Percentiles rank a stretch among this genome's conserved stretches.
These are phyloP conservation scores for Arachnomyces sp. DNA, from an alignment of 2,329 filamentous ascomycete species.

Conservation along the genomic window DNA sequence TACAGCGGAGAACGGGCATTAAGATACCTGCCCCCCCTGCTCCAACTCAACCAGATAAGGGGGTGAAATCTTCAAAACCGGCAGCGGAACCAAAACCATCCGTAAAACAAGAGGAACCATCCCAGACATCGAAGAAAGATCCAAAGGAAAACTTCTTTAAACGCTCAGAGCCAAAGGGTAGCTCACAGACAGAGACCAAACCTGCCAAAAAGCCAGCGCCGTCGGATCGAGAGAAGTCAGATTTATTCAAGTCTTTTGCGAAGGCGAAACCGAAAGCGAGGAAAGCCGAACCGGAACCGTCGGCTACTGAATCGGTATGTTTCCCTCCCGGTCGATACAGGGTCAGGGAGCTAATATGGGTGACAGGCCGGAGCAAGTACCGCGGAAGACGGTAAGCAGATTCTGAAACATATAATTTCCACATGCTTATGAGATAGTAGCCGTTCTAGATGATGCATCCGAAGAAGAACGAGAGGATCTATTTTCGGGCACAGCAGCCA, in stretches of 20 bases:
- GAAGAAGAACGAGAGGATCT: slow-evolving; percentile 50
- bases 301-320: slow-evolving; percentile 32
- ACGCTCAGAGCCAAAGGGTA: slow-evolving; percentile 15
- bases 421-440: slow-evolving; percentile 29
- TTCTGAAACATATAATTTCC: neutral
- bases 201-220: slow-evolving; percentile 31
- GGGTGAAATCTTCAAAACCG: slow-evolving; percentile 24
- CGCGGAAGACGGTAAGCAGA: slow-evolving; percentile 43
- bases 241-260: slow-evolving; percentile 74
- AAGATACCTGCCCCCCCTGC: slow-evolving; percentile 30
- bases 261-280: slow-evolving; percentile 56
- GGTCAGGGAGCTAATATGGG: slow-evolving; percentile 11
- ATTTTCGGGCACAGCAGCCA: slow-evolving; percentile 35
- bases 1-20: slow-evolving; percentile 41
- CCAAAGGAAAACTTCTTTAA: slow-evolving; percentile 17
- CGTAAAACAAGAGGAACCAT: slow-evolving; percentile 23
- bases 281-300: slow-evolving; percentile 34
- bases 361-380: slow-evolving; percentile 28
- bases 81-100: slow-evolving; percentile 19
- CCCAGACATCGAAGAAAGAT: slow-evolving; percentile 16
- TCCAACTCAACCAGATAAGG: slow-evolving; percentile 22
- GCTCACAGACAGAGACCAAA: slow-evolving; percentile 26
- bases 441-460: slow-evolving; percentile 47
- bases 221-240: slow-evolving; percentile 54
- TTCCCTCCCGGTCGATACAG: slow-evolving; percentile 17